A percentile compares a stretch with the other conserved stretches of the same genome.
These are phyloP conservation scores for Diaporthe sp. DNA, from an alignment of 2,329 filamentous ascomycete genomes.

Conservation along the genomic window DNA sequence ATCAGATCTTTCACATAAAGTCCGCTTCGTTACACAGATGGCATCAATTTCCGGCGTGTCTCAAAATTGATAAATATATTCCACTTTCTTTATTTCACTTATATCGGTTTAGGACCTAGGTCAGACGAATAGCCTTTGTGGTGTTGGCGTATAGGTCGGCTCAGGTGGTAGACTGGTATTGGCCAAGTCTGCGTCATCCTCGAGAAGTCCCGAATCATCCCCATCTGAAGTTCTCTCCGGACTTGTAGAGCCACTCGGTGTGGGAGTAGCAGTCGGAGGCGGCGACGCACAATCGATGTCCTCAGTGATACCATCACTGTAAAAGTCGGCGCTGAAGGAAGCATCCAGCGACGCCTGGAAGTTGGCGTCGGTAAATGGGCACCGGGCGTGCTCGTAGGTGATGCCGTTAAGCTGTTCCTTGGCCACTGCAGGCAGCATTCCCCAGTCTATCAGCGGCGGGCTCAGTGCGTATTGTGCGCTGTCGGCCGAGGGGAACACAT, in stretches of 20 bases:
- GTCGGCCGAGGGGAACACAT: constrained; percentile 1
- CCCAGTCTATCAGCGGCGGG: constrained; percentile 4
- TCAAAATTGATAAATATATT: background rate
- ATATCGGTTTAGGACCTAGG: no score
- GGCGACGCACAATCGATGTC: background rate
- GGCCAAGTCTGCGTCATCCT: background rate
- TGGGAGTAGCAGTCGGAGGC: background rate
- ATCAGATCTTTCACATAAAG: background rate
- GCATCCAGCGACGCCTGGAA: constrained; percentile 5
- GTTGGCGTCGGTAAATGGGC: background rate
- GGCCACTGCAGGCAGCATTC: background rate
- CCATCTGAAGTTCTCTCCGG: background rate
- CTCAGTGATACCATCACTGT: background rate
- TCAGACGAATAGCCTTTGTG: background rate
- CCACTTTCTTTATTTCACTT: background rate
- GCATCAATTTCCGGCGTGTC: background rate
- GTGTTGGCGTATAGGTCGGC: constrained; percentile 2
- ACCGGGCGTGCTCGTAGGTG: constrained; percentile 4
- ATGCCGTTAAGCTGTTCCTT: constrained; percentile 7
- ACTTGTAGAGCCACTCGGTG: background rate
- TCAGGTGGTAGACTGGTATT: background rate
- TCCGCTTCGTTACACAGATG: background rate
- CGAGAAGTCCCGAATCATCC: background rate
- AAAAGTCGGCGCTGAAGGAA: background rate
- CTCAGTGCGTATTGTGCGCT: background rate